Evolutionary conservation across 2,329 filamentous ascomycete genomes (phyloP).

Genomic region (Cercospora sp.): DNA sequence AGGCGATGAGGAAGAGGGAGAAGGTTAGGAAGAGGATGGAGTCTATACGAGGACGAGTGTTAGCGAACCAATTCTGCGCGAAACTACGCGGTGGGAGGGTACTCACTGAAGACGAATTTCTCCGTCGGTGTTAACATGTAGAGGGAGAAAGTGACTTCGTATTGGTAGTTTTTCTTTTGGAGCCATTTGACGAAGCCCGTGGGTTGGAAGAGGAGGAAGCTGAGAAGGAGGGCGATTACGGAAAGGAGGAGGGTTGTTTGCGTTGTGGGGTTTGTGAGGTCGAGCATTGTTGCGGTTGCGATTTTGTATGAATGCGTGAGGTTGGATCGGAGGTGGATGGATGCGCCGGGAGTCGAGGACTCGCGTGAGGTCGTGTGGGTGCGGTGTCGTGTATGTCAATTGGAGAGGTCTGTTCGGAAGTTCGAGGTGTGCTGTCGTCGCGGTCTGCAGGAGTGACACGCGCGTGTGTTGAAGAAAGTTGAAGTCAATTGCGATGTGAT

Average conservation of each 20-base stretch:
- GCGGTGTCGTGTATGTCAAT: too few relatives aligned
- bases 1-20: constrained; percentile 81
- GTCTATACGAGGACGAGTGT: constrained; percentile 55
- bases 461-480: not conserved
- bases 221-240: constrained; percentile 50
- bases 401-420: not conserved
- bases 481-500: not conserved
- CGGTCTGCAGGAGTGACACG: not conserved
- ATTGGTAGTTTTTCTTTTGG: constrained; percentile 93
- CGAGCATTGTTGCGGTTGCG: not conserved
- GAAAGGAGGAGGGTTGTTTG: constrained; percentile 47
- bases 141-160: constrained; percentile 92
- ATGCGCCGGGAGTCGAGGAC: not conserved
- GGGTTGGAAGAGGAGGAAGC: constrained; percentile 49
- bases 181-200: constrained; percentile 74
- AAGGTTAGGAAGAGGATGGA: constrained; percentile 88
- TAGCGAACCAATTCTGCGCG: too few relatives aligned
- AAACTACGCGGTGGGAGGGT: constrained; percentile 1
- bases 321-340: too few relatives aligned
- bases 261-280: not conserved
- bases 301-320: not conserved
- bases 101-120: constrained; percentile 94
- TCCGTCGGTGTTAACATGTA: constrained; percentile 98
- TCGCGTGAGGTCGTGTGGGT: not conserved
- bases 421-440: not conserved